Evolutionary conservation across 225 moss, liverwort and hornwort genomes (phyloP).

Genomic region (Pseudisothecium myosuroides): DNA sequence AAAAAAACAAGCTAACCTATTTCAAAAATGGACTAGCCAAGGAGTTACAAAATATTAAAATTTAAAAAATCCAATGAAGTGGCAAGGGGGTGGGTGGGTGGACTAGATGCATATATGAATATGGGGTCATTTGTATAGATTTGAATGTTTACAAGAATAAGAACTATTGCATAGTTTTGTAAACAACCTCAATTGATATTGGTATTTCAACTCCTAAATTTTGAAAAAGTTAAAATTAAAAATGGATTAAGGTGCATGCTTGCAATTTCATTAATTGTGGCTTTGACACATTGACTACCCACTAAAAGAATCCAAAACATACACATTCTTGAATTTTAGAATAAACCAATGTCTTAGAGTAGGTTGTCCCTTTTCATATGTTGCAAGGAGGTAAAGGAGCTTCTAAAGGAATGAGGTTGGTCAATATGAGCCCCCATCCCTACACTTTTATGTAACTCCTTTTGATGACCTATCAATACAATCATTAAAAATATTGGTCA

Average conservation of each 20-base stretch:
- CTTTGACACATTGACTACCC: background rate
- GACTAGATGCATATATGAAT: too few species aligned
- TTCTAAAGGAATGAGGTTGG: too few species aligned
- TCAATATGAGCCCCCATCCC: too few species aligned
- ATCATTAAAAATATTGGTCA: background rate
- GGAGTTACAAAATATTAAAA: background rate
- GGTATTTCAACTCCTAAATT: background rate
- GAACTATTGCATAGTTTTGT: background rate
- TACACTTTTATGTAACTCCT: too few species aligned
- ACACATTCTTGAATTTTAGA: background rate
- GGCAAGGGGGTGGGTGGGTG: accelerated
- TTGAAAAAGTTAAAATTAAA: background rate
- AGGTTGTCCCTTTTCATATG: background rate
- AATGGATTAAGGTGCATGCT: background rate
- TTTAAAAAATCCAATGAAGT: background rate
- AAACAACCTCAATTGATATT: background rate
- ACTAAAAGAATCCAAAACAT: too few species aligned
- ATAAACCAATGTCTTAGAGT: background rate
- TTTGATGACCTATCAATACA: background rate
- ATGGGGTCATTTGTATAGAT: accelerated
- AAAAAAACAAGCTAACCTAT: background rate
- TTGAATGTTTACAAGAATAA: background rate
- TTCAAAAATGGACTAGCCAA: background rate
- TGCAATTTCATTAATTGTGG: background rate
- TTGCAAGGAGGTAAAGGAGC: too few species aligned